Evolutionary conservation across 441 rosid genomes (phyloP).

Genomic region (Eutrema salsugineum): DNA sequence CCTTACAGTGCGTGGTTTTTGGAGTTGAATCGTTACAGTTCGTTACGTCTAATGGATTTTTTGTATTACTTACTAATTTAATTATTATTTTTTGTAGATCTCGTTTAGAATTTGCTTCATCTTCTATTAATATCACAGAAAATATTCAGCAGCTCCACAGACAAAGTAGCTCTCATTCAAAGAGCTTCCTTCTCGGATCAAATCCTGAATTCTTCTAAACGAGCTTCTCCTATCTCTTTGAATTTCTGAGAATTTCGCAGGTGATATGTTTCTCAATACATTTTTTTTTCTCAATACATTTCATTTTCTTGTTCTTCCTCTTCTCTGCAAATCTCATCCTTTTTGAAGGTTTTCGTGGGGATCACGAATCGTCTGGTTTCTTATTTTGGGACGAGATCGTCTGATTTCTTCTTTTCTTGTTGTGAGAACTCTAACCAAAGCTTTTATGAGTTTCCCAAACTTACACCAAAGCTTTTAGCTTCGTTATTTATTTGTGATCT

Average conservation of each 20-base stretch:
- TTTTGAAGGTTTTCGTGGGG: not conserved
- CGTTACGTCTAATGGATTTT: not conserved
- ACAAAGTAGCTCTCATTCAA: conserved; percentile 6
- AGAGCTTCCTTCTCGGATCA: conserved; percentile 17
- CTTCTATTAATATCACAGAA: conserved; percentile 23
- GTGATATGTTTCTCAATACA: not conserved
- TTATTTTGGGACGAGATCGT: not conserved
- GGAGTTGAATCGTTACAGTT: not conserved
- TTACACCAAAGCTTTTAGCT: too few species aligned
- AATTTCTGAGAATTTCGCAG: not conserved
- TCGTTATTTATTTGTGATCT: not conserved
- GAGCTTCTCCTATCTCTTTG: not conserved
- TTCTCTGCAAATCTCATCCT: not conserved
- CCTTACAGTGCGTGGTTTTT: conserved; percentile 18
- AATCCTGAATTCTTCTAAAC: not conserved
- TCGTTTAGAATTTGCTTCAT: conserved; percentile 1
- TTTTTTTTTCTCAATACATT: not conserved
- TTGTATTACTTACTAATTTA: not conserved
- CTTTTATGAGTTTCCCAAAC: too few species aligned
- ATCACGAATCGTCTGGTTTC: not conserved
- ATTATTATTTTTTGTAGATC: not conserved
- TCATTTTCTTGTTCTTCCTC: not conserved
- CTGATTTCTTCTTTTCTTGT: too few species aligned
- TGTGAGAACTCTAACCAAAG: too few species aligned
- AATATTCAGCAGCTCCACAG: conserved; percentile 2